A percentile compares a stretch with the other conserved stretches of the same genome.
These are phyloP conservation scores for Acer negundo DNA, from an alignment of 345 rosid species.

Conservation along the genomic window DNA sequence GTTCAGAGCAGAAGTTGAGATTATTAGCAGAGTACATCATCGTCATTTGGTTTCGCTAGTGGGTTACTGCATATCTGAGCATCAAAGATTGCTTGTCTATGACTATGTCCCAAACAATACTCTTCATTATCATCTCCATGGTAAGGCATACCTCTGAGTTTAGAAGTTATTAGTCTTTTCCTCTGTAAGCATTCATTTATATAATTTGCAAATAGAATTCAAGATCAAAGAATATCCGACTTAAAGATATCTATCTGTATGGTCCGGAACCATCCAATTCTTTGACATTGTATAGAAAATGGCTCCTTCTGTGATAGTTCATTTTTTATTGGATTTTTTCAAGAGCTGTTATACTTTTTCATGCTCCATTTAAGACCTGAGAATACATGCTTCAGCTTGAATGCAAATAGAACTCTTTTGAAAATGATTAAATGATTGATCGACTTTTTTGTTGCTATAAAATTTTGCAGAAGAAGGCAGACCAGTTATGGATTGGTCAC, in stretches of 20 bases:
- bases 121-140: conserved; percentile 89
- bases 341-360: neutral
- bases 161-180: neutral
- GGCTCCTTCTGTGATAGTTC: neutral
- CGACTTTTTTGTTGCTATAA: conserved; percentile 8
- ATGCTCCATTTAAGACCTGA: neutral
- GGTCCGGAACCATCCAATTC: neutral
- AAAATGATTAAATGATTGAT: neutral
- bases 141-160: conserved; percentile 45
- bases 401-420: conserved; percentile 3
- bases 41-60: conserved; percentile 97
- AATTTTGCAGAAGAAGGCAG: conserved; percentile 59
- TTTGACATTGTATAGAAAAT: neutral
- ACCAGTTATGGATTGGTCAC: conserved; percentile 87
- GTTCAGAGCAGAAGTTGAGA: conserved; percentile 97
- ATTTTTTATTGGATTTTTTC: neutral
- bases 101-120: conserved; percentile 85
- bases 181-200: neutral
- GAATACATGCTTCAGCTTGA: conserved; percentile 6
- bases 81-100: conserved; percentile 85
- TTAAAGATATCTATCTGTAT: neutral
- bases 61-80: conserved; percentile 89
- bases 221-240: neutral
- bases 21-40: conserved; percentile 91
- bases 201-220: conserved; percentile 3